These are phyloP conservation scores for Ascochyta fabae DNA, from an alignment of 2,329 filamentous ascomycete species.

Conservation along the genomic window DNA sequence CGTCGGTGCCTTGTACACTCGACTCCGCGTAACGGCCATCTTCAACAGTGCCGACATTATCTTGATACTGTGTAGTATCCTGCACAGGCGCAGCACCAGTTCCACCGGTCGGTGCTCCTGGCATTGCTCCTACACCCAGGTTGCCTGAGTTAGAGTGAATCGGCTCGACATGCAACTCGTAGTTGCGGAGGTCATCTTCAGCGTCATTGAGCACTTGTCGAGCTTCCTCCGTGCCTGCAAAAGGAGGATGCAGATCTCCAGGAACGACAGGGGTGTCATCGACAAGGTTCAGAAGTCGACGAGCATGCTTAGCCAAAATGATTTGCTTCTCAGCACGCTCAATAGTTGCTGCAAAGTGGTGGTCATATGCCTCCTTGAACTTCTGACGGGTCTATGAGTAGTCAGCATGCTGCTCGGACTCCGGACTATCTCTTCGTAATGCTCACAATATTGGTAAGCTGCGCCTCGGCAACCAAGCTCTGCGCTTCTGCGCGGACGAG, in stretches of 20 bases:
- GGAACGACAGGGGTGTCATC: slow-evolving; percentile 91
- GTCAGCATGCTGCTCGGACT: slow-evolving; percentile 22
- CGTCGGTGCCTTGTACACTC: slow-evolving; percentile 28
- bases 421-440: too few species aligned
- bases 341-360: slow-evolving; percentile 88
- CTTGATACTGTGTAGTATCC: slow-evolving; percentile 1
- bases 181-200: slow-evolving; percentile 83
- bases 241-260: slow-evolving; percentile 76
- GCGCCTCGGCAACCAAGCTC: slow-evolving; percentile 93
- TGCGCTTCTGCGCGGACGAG: slow-evolving; percentile 95
- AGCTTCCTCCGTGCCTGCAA: slow-evolving; percentile 70
- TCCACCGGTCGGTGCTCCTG: slow-evolving; percentile 24
- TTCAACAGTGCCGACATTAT: slow-evolving; percentile 25
- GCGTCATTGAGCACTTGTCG: slow-evolving; percentile 90
- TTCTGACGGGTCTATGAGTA: slow-evolving; percentile 83
- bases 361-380: slow-evolving; percentile 90
- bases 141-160: slow-evolving; percentile 58
- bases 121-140: slow-evolving; percentile 58
- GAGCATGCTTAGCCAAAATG: slow-evolving; percentile 88
- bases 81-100: background rate
- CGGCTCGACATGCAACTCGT: slow-evolving; percentile 66
- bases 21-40: slow-evolving; percentile 31
- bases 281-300: slow-evolving; percentile 80
- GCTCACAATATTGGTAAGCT: slow-evolving; percentile 85
- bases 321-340: slow-evolving; percentile 97